Percentiles rank a stretch among this genome's conserved stretches.
These are phyloP conservation scores for Trichoderma oligosporum DNA, from an alignment of 2,329 filamentous ascomycete species.

Conservation along the genomic window DNA sequence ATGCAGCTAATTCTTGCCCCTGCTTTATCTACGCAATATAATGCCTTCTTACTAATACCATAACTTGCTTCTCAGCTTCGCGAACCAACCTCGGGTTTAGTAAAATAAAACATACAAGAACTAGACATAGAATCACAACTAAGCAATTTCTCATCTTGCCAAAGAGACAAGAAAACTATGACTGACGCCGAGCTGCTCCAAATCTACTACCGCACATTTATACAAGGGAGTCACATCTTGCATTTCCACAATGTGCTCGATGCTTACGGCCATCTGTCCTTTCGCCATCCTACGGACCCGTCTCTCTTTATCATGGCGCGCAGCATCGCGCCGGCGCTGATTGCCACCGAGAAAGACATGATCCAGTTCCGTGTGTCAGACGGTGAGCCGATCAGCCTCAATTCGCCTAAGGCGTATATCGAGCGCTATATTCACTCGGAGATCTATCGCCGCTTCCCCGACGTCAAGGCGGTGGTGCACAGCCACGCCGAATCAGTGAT, in stretches of 20 bases:
- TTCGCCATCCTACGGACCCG: neutral
- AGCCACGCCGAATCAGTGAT: neutral
- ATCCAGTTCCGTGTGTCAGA: neutral
- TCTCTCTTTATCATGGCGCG: neutral
- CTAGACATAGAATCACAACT: neutral
- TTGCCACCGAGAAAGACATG: neutral
- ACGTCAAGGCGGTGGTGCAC: neutral
- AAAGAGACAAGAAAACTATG: neutral
- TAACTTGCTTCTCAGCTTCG: no score
- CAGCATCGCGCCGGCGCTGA: neutral
- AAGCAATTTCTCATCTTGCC: neutral
- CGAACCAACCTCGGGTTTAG: neutral
- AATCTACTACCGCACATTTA: neutral
- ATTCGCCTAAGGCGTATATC: neutral
- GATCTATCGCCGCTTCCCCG: neutral
- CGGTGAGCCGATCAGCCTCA: neutral
- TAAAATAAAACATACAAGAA: neutral
- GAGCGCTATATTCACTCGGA: neutral
- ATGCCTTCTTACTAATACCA: no score
- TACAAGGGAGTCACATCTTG: neutral
- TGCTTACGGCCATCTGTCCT: neutral
- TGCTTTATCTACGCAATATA: no score
- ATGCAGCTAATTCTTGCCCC: no score
- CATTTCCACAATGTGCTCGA: neutral
- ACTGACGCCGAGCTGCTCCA: neutral